Conservation (phyloP, 2,329 filamentous ascomycete species). For the Stemphylium lycopersici region DNA sequence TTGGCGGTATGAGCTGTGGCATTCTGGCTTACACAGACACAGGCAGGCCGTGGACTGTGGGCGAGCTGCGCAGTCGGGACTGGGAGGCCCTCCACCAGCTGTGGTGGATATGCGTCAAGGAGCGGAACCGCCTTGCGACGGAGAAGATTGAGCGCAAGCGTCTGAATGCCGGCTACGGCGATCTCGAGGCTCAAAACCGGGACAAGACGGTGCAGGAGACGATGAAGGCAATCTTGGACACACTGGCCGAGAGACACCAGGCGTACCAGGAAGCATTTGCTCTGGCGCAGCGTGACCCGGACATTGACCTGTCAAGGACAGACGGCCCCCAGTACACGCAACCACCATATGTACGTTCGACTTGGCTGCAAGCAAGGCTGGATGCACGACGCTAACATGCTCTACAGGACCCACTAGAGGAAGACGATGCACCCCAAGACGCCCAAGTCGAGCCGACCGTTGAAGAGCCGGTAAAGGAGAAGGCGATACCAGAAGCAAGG, state of each 20-base stretch:
- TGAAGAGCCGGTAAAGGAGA: conserved; percentile 7
- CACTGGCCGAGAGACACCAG: conserved; percentile 86
- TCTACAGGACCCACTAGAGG: conserved; percentile 27
- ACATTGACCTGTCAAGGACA: conserved; percentile 32
- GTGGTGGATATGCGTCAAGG: conserved; percentile 94
- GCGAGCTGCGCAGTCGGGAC: conserved; percentile 85
- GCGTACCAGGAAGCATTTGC: conserved; percentile 79
- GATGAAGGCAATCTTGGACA: conserved; percentile 81
- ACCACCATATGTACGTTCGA: conserved; percentile 31
- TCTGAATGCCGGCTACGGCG: conserved; percentile 74
- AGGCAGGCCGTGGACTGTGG: conserved; percentile 80
- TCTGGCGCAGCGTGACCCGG: conserved; percentile 62
- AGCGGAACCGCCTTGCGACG: conserved; percentile 88
- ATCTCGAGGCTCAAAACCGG: conserved; percentile 68
- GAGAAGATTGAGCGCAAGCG: conserved; percentile 71
- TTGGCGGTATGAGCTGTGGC: neutral
- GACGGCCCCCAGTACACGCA: conserved; percentile 36
- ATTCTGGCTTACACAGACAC: conserved; percentile 9
- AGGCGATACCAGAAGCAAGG: conserved; percentile 7
- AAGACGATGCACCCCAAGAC: conserved; percentile 17
- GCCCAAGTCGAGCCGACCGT: conserved; percentile 1
- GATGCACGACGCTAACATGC: conserved; percentile 9
- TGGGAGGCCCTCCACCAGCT: conserved; percentile 92
- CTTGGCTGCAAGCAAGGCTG: too few relatives aligned
- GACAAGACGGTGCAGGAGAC: conserved; percentile 74